Evolutionary conservation across 768 basidiomycete genomes (phyloP), one percentile per base, ranked within the genome.

Genomic region (Phylloporus rhodoxanthus): DNA sequence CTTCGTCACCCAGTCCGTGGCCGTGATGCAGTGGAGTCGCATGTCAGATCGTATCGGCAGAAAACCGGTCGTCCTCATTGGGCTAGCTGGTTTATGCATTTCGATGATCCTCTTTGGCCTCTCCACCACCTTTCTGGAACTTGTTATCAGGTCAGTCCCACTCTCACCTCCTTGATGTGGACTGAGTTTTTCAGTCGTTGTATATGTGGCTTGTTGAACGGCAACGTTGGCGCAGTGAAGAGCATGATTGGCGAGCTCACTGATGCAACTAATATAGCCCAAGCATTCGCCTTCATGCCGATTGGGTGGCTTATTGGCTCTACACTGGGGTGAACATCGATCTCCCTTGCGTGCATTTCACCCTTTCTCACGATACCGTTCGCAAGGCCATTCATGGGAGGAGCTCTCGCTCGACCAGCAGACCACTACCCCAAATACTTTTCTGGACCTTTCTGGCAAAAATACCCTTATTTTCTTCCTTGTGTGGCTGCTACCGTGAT

Each of bases 91-190:
- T 2, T 59, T 85, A 14, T 78, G 78, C 1, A 19, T 82, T 9
- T 85, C 83, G 0, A 85, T 88, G 82, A 77, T 77, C 53, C 78
- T 73, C 57, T 86, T 87, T 55, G 86, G 86, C 13, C 68, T 88
- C 23, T 86, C 84, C 4, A 78, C 63, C 28, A 82, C 83, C 1
- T 86, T 83, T 57, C 78, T 74, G 77, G 78, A 80, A 3, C 72
- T 82, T 1, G 77, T 80, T 6, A 17, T 72, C 17, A 74, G 74
- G 72, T 67, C 40, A 34, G 61, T 42, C 3, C 8, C 29, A 14
- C 3, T 21, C 6, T 25, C 19, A 14, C 11, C 17, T 11, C 25
- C 14, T 4, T 3, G 6, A 15, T 14, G 19, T 26, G 8, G 9
- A 9, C 52, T 48, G 25, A 57, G n/a, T 11, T 25, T 3, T 34